Conservation (phyloP, 306 rosid genomes). For the Castanea crenata region DNA sequence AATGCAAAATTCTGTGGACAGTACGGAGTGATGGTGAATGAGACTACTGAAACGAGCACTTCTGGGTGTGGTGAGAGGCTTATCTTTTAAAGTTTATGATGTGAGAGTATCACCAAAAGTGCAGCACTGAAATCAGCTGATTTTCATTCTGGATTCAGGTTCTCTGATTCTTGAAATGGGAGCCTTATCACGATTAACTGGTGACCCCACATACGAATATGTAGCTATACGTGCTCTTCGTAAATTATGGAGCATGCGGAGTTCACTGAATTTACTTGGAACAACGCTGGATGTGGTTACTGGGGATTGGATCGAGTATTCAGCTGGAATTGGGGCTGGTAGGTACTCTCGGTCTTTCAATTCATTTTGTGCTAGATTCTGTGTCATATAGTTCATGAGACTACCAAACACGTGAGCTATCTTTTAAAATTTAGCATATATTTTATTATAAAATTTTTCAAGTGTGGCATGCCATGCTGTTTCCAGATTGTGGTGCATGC, state of each 20-base stretch:
- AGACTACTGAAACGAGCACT: conserved; percentile 98
- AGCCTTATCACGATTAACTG: conserved; percentile 86
- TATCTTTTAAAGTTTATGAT: conserved; percentile 45
- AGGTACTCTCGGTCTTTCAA: conserved; percentile 23
- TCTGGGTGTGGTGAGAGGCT: conserved; percentile 98
- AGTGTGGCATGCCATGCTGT: conserved; percentile 1
- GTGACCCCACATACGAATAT: conserved; percentile 76
- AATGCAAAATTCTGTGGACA: conserved; percentile 89
- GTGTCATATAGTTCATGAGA: not conserved
- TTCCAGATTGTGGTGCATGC: conserved; percentile 11
- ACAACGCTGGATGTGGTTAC: conserved; percentile 82
- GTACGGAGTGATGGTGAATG: conserved; percentile 96
- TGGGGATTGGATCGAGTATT: conserved; percentile 89
- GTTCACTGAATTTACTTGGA: conserved; percentile 88
- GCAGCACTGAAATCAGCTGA: conserved; percentile 29
- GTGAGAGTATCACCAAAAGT: conserved; percentile 24
- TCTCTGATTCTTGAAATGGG: conserved; percentile 99
- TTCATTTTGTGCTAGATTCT: conserved; percentile 1
- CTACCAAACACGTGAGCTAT: conserved; percentile 10
- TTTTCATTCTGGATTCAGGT: conserved; percentile 51
- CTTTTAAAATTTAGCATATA: conserved; percentile 1
- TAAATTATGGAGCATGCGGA: conserved; percentile 88
- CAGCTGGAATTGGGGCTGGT: conserved; percentile 99
- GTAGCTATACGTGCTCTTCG: conserved; percentile 89
- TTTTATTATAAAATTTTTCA: conserved; percentile 7